Evolutionary conservation across 108 stramenopile genomes (phyloP), one percentile per base, ranked within the genome.

Genomic region (Mediolabrus comicus): DNA sequence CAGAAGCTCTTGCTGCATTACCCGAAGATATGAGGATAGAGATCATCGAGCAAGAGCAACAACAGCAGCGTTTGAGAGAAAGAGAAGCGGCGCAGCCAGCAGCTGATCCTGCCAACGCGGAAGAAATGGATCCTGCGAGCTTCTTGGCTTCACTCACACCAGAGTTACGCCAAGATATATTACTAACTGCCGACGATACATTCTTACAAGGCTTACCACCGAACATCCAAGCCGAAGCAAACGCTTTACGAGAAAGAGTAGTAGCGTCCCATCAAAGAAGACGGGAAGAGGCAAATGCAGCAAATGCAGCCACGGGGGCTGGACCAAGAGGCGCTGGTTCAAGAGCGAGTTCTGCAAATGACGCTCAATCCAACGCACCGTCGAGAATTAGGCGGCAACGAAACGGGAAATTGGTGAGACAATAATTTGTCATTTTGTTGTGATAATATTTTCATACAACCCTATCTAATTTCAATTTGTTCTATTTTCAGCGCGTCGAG

Each of bases 11-110:
- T 7, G 95, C 96, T 3, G 95, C 94, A n/a, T 75, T 98, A 26
- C 97, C 97, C 30, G 91, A 95, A 56, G 95, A 96, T 27, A 94
- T 98, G 89, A 72, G 97, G 56, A 69, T 89, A 17, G 97, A 98
- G 73, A 85, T 96, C 13, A 91, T 98, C 46, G 91, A 87, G 59
- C 92, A 98, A 76, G 97, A 97, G 68, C 87, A 84, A 24, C 91
- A 84, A 11, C 92, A 92, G 72, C 88, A 95, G 5, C 73, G 86
- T 34, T 51, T 74, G 43, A 79, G 86, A 17, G 65, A 72, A 38
- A 62, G 62, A 58, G 39, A 55, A 26, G 77, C 83, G 26, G 39
- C 81, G 56, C 66, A 82, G 51, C 82, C 87, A 38, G 88, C 94
- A 34, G 94, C 95, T 3, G 96, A 96, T 78, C 96, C 97, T 4